Evolutionary conservation across 305 asterid species (phyloP).

Genomic region (Fraxinus angustifolia): DNA sequence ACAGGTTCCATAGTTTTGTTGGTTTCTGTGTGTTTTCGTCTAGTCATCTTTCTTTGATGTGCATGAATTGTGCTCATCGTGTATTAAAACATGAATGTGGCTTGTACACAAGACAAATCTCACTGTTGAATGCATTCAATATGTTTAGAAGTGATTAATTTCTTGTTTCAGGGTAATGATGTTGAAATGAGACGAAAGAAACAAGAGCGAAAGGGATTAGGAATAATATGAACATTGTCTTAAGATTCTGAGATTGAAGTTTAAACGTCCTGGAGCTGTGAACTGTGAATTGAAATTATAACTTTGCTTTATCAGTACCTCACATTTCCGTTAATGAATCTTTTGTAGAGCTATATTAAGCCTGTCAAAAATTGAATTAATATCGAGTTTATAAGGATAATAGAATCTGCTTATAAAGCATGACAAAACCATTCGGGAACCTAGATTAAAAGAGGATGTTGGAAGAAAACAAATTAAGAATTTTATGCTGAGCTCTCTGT

Average conservation of each 20-base stretch:
- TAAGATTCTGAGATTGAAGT: constrained; percentile 8
- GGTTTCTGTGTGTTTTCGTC: constrained; percentile 7
- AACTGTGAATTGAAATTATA: not conserved
- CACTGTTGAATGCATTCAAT: not conserved
- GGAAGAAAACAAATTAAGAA: not conserved
- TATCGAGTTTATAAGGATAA: not conserved
- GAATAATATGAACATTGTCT: constrained; percentile 10
- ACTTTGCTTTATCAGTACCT: not conserved
- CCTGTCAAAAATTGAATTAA: constrained; percentile 3
- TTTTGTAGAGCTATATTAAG: not conserved
- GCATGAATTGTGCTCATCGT: constrained; percentile 16
- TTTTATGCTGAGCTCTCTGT: not conserved
- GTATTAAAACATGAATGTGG: not conserved
- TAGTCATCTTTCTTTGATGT: constrained; percentile 20
- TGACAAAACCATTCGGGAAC: not conserved
- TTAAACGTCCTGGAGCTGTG: constrained; percentile 13
- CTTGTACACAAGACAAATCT: not conserved
- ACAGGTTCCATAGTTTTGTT: not conserved
- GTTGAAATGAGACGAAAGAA: not conserved
- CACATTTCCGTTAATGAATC: not conserved
- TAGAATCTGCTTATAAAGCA: constrained; percentile 14
- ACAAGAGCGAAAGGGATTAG: not conserved
- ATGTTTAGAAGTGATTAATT: constrained; percentile 10
- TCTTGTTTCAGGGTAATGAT: not conserved
- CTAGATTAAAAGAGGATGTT: constrained; percentile 7